Evolutionary conservation across 2,329 filamentous ascomycete genomes (phyloP).

Genomic region (Lecanicillium sp.): DNA sequence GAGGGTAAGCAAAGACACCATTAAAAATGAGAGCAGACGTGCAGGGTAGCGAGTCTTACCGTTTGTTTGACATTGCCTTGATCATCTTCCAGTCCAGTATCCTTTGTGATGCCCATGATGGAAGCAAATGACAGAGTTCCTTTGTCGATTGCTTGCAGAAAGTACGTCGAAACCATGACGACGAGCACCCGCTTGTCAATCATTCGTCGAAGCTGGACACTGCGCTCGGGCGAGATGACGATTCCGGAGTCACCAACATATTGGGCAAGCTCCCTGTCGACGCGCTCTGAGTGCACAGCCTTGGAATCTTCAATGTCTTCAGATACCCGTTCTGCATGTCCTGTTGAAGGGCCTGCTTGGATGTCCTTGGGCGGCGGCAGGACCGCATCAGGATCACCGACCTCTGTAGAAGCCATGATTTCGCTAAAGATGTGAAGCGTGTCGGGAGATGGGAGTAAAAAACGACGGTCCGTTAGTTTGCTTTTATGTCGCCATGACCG

Average conservation of each 20-base stretch:
- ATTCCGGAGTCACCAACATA: conserved; percentile 53
- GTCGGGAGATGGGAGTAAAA: too few species aligned
- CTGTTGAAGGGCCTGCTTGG: conserved; percentile 8
- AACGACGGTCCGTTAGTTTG: too few species aligned
- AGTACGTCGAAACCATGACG: conserved; percentile 69
- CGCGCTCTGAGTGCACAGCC: conserved; percentile 39
- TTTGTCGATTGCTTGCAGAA: conserved; percentile 63
- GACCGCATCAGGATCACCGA: background rate
- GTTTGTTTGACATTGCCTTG: conserved; percentile 14
- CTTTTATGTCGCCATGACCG: too few species aligned
- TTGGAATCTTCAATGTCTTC: conserved; percentile 28
- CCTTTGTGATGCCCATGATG: conserved; percentile 52
- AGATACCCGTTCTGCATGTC: conserved; percentile 18
- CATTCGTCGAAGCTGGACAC: conserved; percentile 50
- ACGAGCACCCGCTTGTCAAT: conserved; percentile 61
- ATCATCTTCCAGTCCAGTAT: conserved; percentile 37
- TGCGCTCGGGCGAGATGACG: conserved; percentile 52
- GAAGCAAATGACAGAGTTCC: conserved; percentile 57
- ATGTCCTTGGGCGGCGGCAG: conserved; percentile 7
- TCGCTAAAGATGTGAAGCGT: too few species aligned
- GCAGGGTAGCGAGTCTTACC: too few species aligned
- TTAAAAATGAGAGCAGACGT: too few species aligned
- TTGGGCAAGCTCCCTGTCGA: conserved; percentile 60
- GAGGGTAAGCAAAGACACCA: too few species aligned
- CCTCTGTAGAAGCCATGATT: background rate